Percentiles rank a stretch among this genome's conserved stretches.
Conservation (phyloP, 164 flowering plant genomes). For the Cinnamomum chago region DNA sequence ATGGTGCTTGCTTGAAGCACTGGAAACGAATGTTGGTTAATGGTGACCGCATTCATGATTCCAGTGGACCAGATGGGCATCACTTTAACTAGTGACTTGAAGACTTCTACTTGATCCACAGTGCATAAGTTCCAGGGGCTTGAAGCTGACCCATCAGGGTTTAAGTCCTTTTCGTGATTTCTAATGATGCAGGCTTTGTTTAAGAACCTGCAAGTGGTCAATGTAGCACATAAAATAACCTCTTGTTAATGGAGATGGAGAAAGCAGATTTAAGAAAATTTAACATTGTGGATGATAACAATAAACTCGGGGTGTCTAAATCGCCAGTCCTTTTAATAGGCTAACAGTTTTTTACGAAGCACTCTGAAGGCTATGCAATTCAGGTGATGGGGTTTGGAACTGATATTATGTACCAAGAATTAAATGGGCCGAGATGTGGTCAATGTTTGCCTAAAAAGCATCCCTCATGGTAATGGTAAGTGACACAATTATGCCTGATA, state of each 20-base stretch:
- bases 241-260: too few relatives aligned
- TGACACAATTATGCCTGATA: too few relatives aligned
- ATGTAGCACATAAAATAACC: neutral
- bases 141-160: slow-evolving; percentile 28
- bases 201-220: slow-evolving; percentile 24
- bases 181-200: slow-evolving; percentile 43
- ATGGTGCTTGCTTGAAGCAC: slow-evolving; percentile 44
- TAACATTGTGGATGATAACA: neutral
- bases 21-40: slow-evolving; percentile 28
- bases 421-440: too few relatives aligned
- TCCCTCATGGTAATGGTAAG: too few relatives aligned
- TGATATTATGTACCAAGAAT: too few relatives aligned
- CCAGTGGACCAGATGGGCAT: slow-evolving; percentile 50
- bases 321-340: too few relatives aligned
- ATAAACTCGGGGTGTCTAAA: too few relatives aligned
- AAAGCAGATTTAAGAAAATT: too few relatives aligned
- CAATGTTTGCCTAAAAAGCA: too few relatives aligned
- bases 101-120: slow-evolving; percentile 40
- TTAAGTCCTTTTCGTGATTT: slow-evolving; percentile 25
- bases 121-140: slow-evolving; percentile 47
- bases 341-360: too few relatives aligned
- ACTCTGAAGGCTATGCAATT: too few relatives aligned
- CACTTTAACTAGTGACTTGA: slow-evolving; percentile 39
- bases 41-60: slow-evolving; percentile 23
- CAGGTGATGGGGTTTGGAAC: too few relatives aligned